Base-by-base conservation (phyloP, 805 yeast genomes). In the Candida orba region DNA sequence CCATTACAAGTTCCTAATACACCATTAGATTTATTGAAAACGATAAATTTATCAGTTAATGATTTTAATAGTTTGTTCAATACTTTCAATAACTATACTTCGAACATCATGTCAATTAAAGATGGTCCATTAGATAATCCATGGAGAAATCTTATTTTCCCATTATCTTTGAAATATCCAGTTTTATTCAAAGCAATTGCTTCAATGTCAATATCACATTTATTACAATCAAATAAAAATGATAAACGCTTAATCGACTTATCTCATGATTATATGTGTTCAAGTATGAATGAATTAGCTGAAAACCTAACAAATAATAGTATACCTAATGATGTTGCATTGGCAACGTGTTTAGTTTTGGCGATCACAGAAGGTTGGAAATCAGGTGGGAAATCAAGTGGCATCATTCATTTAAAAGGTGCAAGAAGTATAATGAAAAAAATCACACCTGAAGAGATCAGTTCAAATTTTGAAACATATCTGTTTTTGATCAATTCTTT, bases 321-420 rank as follows among this genome's bases (percentile, higher is more conserved):
- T 2, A 64, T 76, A 25, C 81, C 82, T 3, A 78, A 79, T 10
- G 85, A 79, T 48, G 78, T 81, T 12, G 86, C 86, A 1, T 62
- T 81, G 18, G 78, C 83, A 0, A 76, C 85, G 0, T 80, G 86
- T 47, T 57, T 81, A 44, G 75, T 78, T 18, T 63, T 81, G 43
- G 82, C 86, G 0, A 73, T 78, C 46, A 73, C 83, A 34, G 87
- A 81, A 56, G 71, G 81, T 0, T 81, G 87, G 87, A 81, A 79
- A 54, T 72, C 79, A 12, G 81, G 76, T 45, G 79, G 75, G 5
- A 72, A 23, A 39, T 36, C 83, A 3, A 76, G 83, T 22, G 86
- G 87, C 12, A 76, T 81, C 42, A 80, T 83, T 2, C 88, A 81
- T 60, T 65, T 81, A 45, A 76, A 74, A 53, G 86, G 87, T 27